Base-by-base conservation (phyloP, 805 yeast species). In the Candida ascalaphidarum region DNA sequence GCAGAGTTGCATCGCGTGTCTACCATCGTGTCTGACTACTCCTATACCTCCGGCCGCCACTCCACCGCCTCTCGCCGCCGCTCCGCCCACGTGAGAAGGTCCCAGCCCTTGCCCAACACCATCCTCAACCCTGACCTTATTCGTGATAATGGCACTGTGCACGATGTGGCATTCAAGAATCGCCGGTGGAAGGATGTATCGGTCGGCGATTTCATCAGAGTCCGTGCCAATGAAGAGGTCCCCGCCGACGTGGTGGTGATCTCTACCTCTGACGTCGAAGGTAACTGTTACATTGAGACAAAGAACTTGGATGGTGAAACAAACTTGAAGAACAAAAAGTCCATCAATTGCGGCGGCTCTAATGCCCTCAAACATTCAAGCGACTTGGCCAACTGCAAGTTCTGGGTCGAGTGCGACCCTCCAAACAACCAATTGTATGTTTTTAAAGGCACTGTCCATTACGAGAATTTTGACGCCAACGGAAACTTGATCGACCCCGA, bases 221-320 rank as follows among this genome's bases (percentile, higher is more conserved):
- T 81, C 15, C 71, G 77, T 36, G 73, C 74, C 39, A 76, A 81
- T 45, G 92, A 81, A 46, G 89, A 81, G 55, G 67, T 80, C 5
- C 94, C 94, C 1, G 86, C 89, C 2, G 94, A 81, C 52, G 50
- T 76, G 10, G 61, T 80, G 26, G 50, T 81, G 19, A 46, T 81
- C 6, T 63, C 85, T 4, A 66, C 86, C 3, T 73, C 83, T 18
- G 85, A 79, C 44, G 51, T 64, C 2, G 84, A 80, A 40, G 79
- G 78, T 28, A 71, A 69, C 28, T 80, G 88, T 53, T 81, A 74
- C 40, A 74, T 67, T 22, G 75, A 59, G 26, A 49, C 55, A 21
- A 52, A 52, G 32, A 39, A 51, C 41, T 31, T 46, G 32, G 44
- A 45, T 17, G 46, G 48, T 16, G 45, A 41, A 14, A 37, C 42